phyloP scores from a whole-genome alignment of 1,139 yeast genomes.

The Candida glucosophila region DNA sequence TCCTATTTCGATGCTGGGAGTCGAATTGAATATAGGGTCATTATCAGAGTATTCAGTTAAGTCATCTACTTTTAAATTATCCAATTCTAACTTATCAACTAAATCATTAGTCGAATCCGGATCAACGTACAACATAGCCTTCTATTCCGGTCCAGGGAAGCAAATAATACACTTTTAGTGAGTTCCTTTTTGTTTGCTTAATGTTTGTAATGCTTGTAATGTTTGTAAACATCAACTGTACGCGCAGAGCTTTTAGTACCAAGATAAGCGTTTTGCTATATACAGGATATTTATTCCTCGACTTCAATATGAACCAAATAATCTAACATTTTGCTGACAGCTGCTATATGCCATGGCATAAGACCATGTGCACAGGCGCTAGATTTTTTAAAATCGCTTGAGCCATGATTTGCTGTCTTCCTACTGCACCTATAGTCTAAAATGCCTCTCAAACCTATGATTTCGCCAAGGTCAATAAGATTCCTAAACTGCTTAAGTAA shows the following conservation, averaged over 20 bases:
- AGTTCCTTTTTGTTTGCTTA: background rate
- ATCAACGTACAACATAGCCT: constrained; percentile 1
- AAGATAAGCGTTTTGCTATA: constrained; percentile 3
- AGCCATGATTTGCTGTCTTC: constrained; percentile 5
- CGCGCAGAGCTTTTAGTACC: constrained; percentile 2
- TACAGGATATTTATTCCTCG: constrained; percentile 16
- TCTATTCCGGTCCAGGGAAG: background rate
- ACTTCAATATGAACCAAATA: constrained; percentile 36
- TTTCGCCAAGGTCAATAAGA: constrained; percentile 44
- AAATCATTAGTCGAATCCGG: constrained; percentile 5
- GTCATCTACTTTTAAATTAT: constrained; percentile 4
- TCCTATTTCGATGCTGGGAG: constrained; percentile 2
- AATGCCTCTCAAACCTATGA: constrained; percentile 17
- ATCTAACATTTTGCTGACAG: constrained; percentile 60
- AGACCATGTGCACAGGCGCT: constrained; percentile 12
- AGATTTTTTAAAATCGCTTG: constrained; percentile 17
- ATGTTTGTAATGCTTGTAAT: no score
- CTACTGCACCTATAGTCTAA: background rate
- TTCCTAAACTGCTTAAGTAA: constrained; percentile 62
- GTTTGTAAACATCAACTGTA: constrained; percentile 6
- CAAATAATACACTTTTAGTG: background rate
- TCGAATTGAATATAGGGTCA: constrained; percentile 5
- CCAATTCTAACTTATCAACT: constrained; percentile 2
- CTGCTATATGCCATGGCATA: constrained; percentile 80
- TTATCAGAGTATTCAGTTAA: constrained; percentile 6